These are phyloP conservation scores for Eimeria praecox DNA, from an alignment of 169 alveolate genomes.

Conservation along the genomic window DNA sequence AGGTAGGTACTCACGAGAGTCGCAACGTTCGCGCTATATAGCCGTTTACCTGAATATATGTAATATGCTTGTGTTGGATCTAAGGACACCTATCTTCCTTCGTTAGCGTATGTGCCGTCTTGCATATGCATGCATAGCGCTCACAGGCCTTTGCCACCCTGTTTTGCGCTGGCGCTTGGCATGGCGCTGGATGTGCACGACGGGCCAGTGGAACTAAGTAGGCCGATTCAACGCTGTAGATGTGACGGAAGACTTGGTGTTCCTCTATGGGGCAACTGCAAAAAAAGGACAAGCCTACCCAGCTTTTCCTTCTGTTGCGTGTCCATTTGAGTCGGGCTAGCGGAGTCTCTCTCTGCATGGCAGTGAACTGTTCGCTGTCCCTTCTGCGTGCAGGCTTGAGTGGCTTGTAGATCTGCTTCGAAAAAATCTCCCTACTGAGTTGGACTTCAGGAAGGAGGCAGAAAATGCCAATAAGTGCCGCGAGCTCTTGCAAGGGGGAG, in stretches of 20 bases:
- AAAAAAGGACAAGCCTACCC: background rate
- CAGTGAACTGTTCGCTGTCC: background rate
- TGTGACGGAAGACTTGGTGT: background rate
- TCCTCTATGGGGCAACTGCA: background rate
- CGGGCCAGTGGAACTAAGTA: background rate
- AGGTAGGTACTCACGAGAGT: background rate
- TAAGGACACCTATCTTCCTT: background rate
- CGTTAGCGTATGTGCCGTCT: background rate
- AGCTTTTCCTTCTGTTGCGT: background rate
- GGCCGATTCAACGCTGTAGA: background rate
- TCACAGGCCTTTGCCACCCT: background rate
- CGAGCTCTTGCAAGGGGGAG: constrained; percentile 39
- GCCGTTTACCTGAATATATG: background rate
- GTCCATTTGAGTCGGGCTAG: background rate
- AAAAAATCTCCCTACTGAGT: constrained; percentile 78
- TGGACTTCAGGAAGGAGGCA: constrained; percentile 78
- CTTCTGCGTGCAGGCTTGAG: constrained; percentile 68
- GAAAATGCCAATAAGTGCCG: constrained; percentile 73
- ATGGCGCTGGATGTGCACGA: background rate
- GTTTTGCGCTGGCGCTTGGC: background rate
- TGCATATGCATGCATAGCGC: background rate
- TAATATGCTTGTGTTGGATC: background rate
- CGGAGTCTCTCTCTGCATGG: background rate
- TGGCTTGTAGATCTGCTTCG: constrained; percentile 80
- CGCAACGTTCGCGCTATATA: background rate